phyloP scores from a whole-genome alignment of 2,329 filamentous ascomycete genomes.

The Bimuria novae-zelandiae region DNA sequence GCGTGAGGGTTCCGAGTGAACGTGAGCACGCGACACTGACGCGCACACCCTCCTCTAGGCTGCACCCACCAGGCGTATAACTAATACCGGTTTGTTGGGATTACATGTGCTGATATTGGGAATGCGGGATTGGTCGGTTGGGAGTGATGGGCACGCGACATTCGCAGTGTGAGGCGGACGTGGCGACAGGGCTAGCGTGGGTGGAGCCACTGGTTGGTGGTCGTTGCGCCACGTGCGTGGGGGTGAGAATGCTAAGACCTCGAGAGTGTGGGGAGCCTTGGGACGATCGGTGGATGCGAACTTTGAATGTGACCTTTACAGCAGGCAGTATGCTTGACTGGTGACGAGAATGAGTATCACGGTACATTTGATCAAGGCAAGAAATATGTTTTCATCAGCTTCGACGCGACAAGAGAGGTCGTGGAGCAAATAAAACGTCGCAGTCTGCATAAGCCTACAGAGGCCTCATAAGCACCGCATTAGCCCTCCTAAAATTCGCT shows the following conservation, averaged over 20 bases:
- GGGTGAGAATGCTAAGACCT: too few species aligned
- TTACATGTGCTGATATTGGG: not conserved
- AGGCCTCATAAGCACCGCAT: not conserved
- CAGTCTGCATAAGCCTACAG: not conserved
- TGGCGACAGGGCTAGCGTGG: not conserved
- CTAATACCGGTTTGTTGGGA: not conserved
- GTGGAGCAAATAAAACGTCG: too few species aligned
- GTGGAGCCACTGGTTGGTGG: not conserved
- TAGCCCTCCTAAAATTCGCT: not conserved
- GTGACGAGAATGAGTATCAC: not conserved
- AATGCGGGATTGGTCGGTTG: not conserved
- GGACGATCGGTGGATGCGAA: not conserved
- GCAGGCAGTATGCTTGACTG: too few species aligned
- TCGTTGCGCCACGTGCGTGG: constrained; percentile 1
- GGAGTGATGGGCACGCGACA: constrained; percentile 2
- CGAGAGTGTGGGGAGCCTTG: not conserved
- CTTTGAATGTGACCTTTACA: too few species aligned
- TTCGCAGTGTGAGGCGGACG: not conserved
- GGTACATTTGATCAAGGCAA: not conserved
- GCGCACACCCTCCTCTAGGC: not conserved
- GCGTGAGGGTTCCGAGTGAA: too few species aligned
- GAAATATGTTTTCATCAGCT: not conserved
- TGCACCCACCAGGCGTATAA: not conserved
- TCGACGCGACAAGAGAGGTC: not conserved
- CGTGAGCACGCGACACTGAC: constrained; percentile 4